Conservation (phyloP, 116 monocot species). For the Phalaenopsis hybrid region DNA sequence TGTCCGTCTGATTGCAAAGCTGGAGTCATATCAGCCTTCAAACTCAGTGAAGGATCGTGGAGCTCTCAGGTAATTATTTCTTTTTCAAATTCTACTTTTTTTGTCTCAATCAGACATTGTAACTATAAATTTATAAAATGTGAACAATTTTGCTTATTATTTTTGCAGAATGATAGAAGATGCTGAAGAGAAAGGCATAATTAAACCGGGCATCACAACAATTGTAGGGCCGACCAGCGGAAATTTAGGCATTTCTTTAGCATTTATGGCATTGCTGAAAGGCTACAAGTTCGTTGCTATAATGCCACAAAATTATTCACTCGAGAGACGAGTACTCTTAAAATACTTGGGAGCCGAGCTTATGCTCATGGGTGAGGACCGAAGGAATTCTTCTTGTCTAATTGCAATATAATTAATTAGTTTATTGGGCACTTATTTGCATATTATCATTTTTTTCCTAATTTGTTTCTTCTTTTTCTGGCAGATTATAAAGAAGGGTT, state of each 20-base stretch:
- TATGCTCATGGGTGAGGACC: slow-evolving; percentile 45
- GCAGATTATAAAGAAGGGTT: slow-evolving; percentile 59
- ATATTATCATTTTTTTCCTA: no score
- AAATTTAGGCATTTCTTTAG: slow-evolving; percentile 72
- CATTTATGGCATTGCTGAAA: slow-evolving; percentile 47
- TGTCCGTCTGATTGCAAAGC: slow-evolving; percentile 57
- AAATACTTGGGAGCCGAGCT: slow-evolving; percentile 65
- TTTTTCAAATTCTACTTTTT: background rate
- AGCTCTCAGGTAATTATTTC: slow-evolving; percentile 54
- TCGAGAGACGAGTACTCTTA: slow-evolving; percentile 61
- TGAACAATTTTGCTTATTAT: background rate
- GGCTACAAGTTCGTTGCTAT: slow-evolving; percentile 73
- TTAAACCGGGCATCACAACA: slow-evolving; percentile 72
- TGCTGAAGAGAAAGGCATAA: slow-evolving; percentile 76
- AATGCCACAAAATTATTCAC: slow-evolving; percentile 43
- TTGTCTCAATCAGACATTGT: background rate
- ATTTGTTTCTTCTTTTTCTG: background rate
- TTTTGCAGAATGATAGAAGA: slow-evolving; percentile 84
- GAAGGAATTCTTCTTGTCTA: background rate
- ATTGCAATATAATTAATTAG: no score
- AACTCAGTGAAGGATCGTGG: slow-evolving; percentile 75
- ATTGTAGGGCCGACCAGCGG: slow-evolving; percentile 73
- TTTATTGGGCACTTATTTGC: no score
- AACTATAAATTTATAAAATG: background rate
- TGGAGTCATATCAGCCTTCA: slow-evolving; percentile 82